phyloP scores from a whole-genome alignment of 371 early-diverging fungal genomes.

The Apophysomyces elegans region DNA sequence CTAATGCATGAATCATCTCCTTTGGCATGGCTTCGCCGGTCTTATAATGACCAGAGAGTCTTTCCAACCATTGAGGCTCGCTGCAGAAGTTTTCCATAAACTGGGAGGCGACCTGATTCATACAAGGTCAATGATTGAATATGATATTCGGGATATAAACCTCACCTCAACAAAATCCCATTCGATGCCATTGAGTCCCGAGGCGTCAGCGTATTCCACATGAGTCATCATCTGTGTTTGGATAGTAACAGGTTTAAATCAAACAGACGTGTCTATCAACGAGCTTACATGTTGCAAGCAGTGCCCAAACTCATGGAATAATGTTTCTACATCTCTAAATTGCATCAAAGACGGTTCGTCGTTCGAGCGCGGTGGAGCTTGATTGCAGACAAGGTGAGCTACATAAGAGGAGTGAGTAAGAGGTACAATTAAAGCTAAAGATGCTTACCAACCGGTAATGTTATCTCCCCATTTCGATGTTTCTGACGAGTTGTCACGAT shows the following conservation, averaged over 20 bases:
- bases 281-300: slow-evolving; percentile 63
- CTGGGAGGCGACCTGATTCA: slow-evolving; percentile 66
- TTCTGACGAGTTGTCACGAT: slow-evolving; percentile 66
- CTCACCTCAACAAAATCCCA: slow-evolving; percentile 63
- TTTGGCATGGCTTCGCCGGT: slow-evolving; percentile 62
- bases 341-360: slow-evolving; percentile 65
- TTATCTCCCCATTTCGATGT: slow-evolving; percentile 41
- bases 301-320: slow-evolving; percentile 77
- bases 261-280: not conserved
- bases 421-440: not conserved
- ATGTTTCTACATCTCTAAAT: slow-evolving; percentile 65
- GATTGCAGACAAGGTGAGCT: slow-evolving; percentile 73
- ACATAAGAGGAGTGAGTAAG: not conserved
- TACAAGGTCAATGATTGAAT: not conserved
- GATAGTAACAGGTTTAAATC: not conserved
- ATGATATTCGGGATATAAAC: not conserved
- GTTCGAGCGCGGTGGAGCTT: slow-evolving; percentile 56
- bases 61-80: slow-evolving; percentile 62
- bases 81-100: slow-evolving; percentile 77
- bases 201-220: slow-evolving; percentile 68
- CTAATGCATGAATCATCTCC: slow-evolving; percentile 63
- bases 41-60: slow-evolving; percentile 61
- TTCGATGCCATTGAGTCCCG: slow-evolving; percentile 72
- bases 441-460: slow-evolving; percentile 56
- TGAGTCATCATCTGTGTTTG: slow-evolving; percentile 58